Percentiles rank a stretch among this genome's conserved stretches.
phyloP scores from a whole-genome alignment of 768 basidiomycete species.

The Hypsizygus marmoreus region DNA sequence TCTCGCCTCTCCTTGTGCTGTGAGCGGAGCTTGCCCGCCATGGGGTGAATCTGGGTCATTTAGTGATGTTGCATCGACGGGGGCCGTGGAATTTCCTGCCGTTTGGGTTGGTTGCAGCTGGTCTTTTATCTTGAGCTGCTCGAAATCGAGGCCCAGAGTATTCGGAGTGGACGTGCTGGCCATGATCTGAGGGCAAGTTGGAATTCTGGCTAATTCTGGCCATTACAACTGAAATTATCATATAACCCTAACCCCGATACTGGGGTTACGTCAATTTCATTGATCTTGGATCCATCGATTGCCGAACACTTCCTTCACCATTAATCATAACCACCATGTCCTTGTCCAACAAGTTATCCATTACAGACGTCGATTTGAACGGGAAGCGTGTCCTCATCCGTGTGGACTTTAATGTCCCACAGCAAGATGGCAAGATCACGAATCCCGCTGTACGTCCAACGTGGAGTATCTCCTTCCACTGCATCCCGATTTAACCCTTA shows the following conservation, averaged over 20 bases:
- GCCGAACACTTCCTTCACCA: conserved; percentile 15
- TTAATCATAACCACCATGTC: conserved; percentile 63
- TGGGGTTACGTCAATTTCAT: conserved; percentile 12
- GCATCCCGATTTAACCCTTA: conserved; percentile 14
- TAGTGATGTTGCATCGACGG: conserved; percentile 11
- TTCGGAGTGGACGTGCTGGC: conserved; percentile 49
- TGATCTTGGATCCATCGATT: conserved; percentile 11
- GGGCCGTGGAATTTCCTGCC: conserved; percentile 5
- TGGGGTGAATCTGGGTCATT: conserved; percentile 13
- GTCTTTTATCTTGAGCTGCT: conserved; percentile 44
- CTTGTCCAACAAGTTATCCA: conserved; percentile 91
- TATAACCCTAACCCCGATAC: conserved; percentile 32
- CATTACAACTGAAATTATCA: too few relatives aligned
- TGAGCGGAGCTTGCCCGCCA: conserved; percentile 17
- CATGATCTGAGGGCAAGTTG: conserved; percentile 29
- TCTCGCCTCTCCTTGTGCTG: conserved; percentile 25
- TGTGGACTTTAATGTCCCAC: conserved; percentile 96
- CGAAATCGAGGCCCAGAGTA: conserved; percentile 73
- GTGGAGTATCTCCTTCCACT: conserved; percentile 13
- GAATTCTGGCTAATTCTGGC: too few relatives aligned
- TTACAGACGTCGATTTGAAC: conserved; percentile 87
- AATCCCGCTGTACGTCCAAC: conserved; percentile 89
- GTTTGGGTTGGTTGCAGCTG: conserved; percentile 9
- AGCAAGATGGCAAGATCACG: conserved; percentile 89
- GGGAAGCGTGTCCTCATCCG: conserved; percentile 90